Base-by-base conservation (phyloP, 768 basidiomycete species). In the Termitomyces sp. region DNA sequence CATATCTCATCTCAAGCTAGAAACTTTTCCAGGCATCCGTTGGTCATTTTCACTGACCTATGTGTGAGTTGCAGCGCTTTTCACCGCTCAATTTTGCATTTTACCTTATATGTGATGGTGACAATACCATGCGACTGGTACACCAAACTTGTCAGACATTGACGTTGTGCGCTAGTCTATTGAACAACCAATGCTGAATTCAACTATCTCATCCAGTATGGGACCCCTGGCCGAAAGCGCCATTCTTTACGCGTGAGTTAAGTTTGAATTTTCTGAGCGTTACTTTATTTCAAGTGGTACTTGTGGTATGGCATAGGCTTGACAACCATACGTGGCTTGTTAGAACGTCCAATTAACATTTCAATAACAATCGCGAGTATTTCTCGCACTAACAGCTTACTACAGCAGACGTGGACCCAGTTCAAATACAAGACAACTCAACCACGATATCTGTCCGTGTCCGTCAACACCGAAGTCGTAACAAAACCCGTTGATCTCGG, bases 301-400 rank as follows among this genome's bases (percentile, higher is more conserved):
- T 37, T 58, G 20, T 67, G 61, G 61, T 49, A 66, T 66, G 20
- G 47, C 58, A 27, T 56, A 22, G 54, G 58, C 7, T 49, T 65
- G 44, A 52, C 54, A 33, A 65, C 62, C 7, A 41, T 67, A 65
- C 31, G 61, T 66, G 42, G 45, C 53, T 20, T 45, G 58, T 30
- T 62, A 59, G 6, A 65, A 65, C 20, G 37, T 61, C 27, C 65
- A 67, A 53, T 65, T 63, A 30, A 60, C 61, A 48, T 30, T 61
- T 44, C 65, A 65, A 54, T n/a, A n/a, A 62, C 64, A 34, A 60
- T 64, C 8, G 64, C 61, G 39, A 57, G 63, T 57, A 49, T 44
- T 58, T 46, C 16, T 41, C 3, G 4, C n/a, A 42, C n/a, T 7
- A 42, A 42, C 16, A 27, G 3, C 27, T 27, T 27, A 37, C 45